Percentiles rank a stretch among this genome's conserved stretches.
Evolutionary conservation across 2,329 filamentous ascomycete genomes (phyloP).

Genomic region (Simplicillium sp.): DNA sequence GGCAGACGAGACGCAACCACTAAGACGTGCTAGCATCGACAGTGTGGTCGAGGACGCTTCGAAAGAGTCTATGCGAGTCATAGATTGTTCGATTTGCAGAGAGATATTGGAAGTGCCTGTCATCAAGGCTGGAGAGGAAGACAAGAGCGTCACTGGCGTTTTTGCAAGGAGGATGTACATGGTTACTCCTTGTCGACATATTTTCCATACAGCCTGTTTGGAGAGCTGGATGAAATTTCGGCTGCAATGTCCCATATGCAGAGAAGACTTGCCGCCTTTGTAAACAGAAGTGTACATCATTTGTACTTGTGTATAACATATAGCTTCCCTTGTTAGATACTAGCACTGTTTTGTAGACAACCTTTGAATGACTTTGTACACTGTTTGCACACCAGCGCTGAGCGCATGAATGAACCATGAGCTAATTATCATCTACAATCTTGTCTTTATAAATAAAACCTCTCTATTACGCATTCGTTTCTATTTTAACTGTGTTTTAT

Average conservation of each 20-base stretch:
- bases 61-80: slow-evolving; percentile 34
- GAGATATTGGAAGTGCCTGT: slow-evolving; percentile 86
- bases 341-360: too few species aligned
- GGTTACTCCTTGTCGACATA: slow-evolving; percentile 94
- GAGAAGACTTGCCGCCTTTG: slow-evolving; percentile 78
- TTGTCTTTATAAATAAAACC: too few species aligned
- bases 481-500: too few species aligned
- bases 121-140: slow-evolving; percentile 48
- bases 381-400: too few species aligned
- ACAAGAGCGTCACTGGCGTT: slow-evolving; percentile 52
- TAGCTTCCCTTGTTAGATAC: too few species aligned
- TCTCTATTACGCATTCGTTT: too few species aligned
- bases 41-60: slow-evolving; percentile 11
- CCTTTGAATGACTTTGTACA: too few species aligned
- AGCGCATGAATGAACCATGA: too few species aligned
- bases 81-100: slow-evolving; percentile 94
- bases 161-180: slow-evolving; percentile 81
- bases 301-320: not conserved
- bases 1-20: slow-evolving; percentile 16
- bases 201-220: slow-evolving; percentile 85
- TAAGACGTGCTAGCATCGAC: not conserved
- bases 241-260: slow-evolving; percentile 89
- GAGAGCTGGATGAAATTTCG: slow-evolving; percentile 95
- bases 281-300: slow-evolving; percentile 31
- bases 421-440: too few species aligned